Conservation (phyloP, 2,329 filamentous ascomycete species). For the Aphanoascus verrucosus region DNA sequence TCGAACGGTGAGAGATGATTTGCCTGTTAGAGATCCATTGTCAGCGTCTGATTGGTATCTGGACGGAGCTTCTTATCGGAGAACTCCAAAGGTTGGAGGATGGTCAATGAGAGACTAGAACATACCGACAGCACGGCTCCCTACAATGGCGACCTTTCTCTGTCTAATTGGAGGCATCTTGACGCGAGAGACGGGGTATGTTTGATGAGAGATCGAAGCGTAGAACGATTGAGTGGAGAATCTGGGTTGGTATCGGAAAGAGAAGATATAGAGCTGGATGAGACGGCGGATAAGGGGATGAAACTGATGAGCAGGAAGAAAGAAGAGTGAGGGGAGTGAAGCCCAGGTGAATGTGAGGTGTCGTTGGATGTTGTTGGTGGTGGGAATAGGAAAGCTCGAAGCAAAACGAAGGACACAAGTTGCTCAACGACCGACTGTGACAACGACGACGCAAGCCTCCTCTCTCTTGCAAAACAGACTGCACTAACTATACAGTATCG, state of each 20-base stretch:
- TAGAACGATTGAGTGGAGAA: background rate
- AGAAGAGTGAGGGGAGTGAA: background rate
- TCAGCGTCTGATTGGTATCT: background rate
- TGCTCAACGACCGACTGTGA: background rate
- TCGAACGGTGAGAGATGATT: conserved; percentile 92
- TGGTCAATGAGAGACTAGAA: conserved; percentile 14
- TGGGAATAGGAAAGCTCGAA: conserved; percentile 3
- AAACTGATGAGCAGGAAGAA: background rate
- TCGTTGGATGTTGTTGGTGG: conserved; percentile 1
- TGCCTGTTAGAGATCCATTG: conserved; percentile 49
- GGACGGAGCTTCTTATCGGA: background rate
- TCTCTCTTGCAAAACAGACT: background rate
- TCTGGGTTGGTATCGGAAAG: background rate
- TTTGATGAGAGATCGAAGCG: background rate
- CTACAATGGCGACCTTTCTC: conserved; percentile 90
- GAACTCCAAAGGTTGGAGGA: background rate
- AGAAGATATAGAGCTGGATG: background rate
- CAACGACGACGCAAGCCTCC: background rate
- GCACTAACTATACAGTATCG: conserved; percentile 3
- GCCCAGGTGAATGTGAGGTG: background rate
- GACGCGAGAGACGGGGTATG: background rate
- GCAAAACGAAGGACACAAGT: background rate
- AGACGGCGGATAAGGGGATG: background rate
- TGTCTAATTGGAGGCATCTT: conserved; percentile 68
- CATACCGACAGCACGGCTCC: conserved; percentile 81